Evolutionary conservation across 1,284 basidiomycete genomes (phyloP).

Genomic region (Leccinum solheimii): DNA sequence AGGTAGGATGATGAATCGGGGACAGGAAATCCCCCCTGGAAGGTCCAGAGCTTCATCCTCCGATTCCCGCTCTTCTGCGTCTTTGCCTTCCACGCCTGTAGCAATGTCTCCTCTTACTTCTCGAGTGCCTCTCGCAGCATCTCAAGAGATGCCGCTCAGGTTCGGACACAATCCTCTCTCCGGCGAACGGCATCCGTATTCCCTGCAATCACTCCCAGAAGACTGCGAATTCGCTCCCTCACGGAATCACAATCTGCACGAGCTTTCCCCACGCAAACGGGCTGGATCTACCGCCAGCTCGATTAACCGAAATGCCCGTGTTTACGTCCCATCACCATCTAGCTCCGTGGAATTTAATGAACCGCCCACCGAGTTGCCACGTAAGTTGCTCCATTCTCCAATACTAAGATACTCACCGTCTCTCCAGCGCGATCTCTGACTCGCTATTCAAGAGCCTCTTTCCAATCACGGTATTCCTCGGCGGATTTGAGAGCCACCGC

Average conservation of each 20-base stretch:
- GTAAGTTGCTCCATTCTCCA: constrained; percentile 14
- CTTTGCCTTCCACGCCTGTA: constrained; percentile 24
- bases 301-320: constrained; percentile 19
- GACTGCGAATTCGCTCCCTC: constrained; percentile 40
- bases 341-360: constrained; percentile 11
- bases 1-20: constrained; percentile 6
- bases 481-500: constrained; percentile 16
- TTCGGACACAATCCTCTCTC: constrained; percentile 52
- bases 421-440: constrained; percentile 20
- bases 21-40: constrained; percentile 4
- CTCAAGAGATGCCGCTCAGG: constrained; percentile 42
- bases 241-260: constrained; percentile 10
- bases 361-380: constrained; percentile 3
- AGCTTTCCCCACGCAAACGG: constrained; percentile 3
- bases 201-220: constrained; percentile 53
- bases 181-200: constrained; percentile 27
- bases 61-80: constrained; percentile 36
- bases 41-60: constrained; percentile 37
- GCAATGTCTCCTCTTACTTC: constrained; percentile 15
- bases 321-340: constrained; percentile 22
- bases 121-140: constrained; percentile 32
- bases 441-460: constrained; percentile 25
- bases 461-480: constrained; percentile 26
- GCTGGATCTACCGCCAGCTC: constrained; percentile 15
- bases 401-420: neutral